A percentile compares a stretch with the other conserved stretches of the same genome.
Evolutionary conservation across 352 stramenopile genomes (phyloP).

Genomic region (Globisporangium heterothallicum): DNA sequence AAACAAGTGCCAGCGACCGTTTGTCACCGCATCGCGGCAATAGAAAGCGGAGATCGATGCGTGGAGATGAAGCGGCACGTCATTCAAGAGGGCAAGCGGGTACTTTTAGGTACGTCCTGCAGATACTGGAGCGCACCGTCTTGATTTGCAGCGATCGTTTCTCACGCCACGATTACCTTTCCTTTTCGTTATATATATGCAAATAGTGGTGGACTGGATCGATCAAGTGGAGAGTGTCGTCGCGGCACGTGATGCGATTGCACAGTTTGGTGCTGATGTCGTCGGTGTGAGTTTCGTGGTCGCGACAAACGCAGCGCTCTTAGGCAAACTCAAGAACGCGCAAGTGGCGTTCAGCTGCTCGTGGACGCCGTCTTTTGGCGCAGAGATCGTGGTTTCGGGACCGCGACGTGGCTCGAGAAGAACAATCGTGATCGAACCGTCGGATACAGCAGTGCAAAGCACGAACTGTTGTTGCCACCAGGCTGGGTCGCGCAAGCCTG

Average conservation of each 20-base stretch:
- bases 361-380: conserved; percentile 36
- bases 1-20: conserved; percentile 10
- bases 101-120: conserved; percentile 33
- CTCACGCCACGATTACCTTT: no score
- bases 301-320: conserved; percentile 26
- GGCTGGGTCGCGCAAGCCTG: neutral
- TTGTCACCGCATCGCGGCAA: conserved; percentile 21
- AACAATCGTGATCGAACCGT: conserved; percentile 2
- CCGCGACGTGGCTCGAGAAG: neutral
- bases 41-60: conserved; percentile 19
- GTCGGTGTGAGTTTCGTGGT: conserved; percentile 45
- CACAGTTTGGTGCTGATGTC: conserved; percentile 34
- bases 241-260: conserved; percentile 35
- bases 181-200: no score
- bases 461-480: conserved; percentile 17
- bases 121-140: no score
- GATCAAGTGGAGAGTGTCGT: conserved; percentile 35
- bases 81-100: conserved; percentile 9
- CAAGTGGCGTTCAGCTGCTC: conserved; percentile 41
- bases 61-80: conserved; percentile 30
- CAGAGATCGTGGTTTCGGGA: conserved; percentile 19
- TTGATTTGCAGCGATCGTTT: no score
- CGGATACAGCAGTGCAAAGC: neutral
- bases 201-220: conserved; percentile 54
- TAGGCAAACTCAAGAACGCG: conserved; percentile 28